These are phyloP conservation scores for Diplotaxis tenuifolia DNA, from an alignment of 345 rosid genomes.

Conservation along the genomic window DNA sequence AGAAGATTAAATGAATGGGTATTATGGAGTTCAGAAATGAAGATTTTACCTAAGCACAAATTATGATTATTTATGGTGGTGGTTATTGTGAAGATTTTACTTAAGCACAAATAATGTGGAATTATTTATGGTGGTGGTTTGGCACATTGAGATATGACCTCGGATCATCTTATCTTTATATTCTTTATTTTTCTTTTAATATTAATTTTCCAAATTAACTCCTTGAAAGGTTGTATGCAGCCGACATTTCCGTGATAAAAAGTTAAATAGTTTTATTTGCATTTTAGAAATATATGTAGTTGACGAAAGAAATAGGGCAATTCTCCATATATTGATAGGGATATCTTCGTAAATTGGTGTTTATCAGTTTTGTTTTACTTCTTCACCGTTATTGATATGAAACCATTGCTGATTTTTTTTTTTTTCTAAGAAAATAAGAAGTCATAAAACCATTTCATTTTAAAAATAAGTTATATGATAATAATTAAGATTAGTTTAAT, in stretches of 20 bases:
- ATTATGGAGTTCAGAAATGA: no score
- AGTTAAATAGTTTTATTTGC: not conserved
- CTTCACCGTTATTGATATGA: conserved; percentile 11
- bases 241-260: conserved; percentile 33
- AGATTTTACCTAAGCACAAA: no score
- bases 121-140: conserved; percentile 37
- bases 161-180: conserved; percentile 36
- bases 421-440: not conserved
- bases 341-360: not conserved
- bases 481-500: not conserved
- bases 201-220: conserved; percentile 20
- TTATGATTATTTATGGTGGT: not conserved
- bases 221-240: conserved; percentile 18
- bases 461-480: not conserved
- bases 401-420: not conserved
- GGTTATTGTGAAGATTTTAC: not conserved
- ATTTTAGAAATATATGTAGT: conserved; percentile 1
- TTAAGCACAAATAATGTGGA: conserved; percentile 23
- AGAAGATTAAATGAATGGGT: not conserved
- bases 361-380: conserved; percentile 12
- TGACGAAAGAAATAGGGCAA: conserved; percentile 1
- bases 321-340: not conserved
- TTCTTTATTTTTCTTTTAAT: conserved; percentile 11
- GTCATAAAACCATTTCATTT: conserved; percentile 3
- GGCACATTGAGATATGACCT: conserved; percentile 34